Conservation (phyloP, 495 filamentous ascomycete genomes). For the Parachaetomium inaequale region DNA sequence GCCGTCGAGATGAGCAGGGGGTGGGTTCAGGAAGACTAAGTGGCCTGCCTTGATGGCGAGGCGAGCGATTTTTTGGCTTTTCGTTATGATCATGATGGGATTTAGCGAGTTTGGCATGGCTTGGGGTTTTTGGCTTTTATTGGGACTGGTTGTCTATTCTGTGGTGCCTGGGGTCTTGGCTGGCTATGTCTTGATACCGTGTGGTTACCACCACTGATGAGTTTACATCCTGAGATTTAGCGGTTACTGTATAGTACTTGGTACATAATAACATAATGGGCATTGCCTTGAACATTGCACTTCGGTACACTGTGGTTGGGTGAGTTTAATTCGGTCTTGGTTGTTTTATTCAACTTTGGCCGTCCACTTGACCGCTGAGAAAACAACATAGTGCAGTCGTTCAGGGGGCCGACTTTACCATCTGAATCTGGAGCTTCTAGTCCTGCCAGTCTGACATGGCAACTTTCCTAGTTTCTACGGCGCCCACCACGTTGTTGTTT, state of each 20-base stretch:
- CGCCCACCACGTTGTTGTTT: not conserved
- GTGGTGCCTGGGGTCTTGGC: not conserved
- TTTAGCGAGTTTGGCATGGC: not conserved
- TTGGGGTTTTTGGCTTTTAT: not conserved
- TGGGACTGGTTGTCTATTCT: not conserved
- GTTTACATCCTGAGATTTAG: not conserved
- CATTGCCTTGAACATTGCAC: not conserved
- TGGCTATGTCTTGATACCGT: not conserved
- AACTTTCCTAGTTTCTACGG: not conserved
- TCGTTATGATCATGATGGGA: not conserved
- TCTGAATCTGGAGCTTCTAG: not conserved
- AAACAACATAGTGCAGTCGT: not conserved
- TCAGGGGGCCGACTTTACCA: not conserved
- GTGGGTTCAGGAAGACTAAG: constrained; percentile 54
- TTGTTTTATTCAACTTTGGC: not conserved
- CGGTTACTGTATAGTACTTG: not conserved
- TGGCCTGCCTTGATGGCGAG: not conserved
- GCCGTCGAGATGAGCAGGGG: constrained; percentile 89
- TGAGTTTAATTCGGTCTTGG: not conserved
- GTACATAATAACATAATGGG: not conserved
- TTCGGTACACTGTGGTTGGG: not conserved
- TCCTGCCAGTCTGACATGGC: not conserved
- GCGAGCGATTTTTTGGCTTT: not conserved
- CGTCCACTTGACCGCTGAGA: no score
- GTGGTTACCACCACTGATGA: not conserved